Conservation (phyloP, 31 red algal species). For the Odonthalia washingtoniensis region DNA sequence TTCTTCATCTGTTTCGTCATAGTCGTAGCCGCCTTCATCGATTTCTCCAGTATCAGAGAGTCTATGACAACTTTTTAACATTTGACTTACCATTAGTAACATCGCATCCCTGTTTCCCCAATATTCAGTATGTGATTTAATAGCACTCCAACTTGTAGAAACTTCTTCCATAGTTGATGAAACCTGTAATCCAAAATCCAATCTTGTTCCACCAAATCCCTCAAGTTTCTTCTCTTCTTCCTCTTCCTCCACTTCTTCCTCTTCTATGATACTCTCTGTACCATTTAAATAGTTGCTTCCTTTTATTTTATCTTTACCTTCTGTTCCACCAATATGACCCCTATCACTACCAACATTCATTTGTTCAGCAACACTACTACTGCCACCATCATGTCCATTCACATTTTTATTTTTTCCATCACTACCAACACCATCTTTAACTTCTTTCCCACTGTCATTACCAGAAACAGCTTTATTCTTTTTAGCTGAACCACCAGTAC, state of each 20-base stretch:
- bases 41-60: slow-evolving; percentile 31
- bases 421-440: background rate
- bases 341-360: background rate
- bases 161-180: slow-evolving; percentile 89
- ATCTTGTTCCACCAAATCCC: background rate
- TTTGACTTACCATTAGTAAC: slow-evolving; percentile 73
- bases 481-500: background rate
- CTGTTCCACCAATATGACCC: background rate
- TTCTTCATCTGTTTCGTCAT: background rate
- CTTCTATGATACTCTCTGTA: background rate
- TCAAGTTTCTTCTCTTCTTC: background rate
- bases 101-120: slow-evolving; percentile 83
- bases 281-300: background rate
- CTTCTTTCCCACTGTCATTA: background rate
- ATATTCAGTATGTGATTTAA: slow-evolving; percentile 86
- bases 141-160: slow-evolving; percentile 80
- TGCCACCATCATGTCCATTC: background rate
- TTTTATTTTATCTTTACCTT: background rate
- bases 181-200: slow-evolving; percentile 76
- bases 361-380: background rate
- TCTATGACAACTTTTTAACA: slow-evolving; percentile 59
- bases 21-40: background rate
- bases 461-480: background rate
- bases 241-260: slow-evolving; percentile 2
- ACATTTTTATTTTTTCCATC: background rate